Conservation (phyloP, 768 basidiomycete species). For the Auriculariales sp. region DNA sequence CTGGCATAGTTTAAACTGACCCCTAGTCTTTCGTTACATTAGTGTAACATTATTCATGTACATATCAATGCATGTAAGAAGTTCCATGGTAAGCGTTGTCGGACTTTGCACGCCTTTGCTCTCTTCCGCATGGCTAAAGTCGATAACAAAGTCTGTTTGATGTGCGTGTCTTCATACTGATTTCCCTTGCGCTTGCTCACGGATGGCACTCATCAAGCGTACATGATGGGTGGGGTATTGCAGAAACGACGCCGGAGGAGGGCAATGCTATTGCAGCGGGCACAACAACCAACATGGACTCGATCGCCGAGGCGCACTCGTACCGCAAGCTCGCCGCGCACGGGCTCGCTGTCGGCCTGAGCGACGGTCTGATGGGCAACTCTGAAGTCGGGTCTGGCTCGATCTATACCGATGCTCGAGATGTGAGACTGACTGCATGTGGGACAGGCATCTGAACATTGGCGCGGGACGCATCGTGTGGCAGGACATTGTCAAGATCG, state of each 20-base stretch:
- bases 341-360: slow-evolving; percentile 83
- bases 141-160: slow-evolving; percentile 84
- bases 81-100: too few species aligned
- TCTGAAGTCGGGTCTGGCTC: slow-evolving; percentile 92
- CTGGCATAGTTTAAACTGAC: too few species aligned
- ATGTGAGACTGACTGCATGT: background rate
- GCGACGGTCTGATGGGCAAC: slow-evolving; percentile 93
- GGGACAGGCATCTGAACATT: slow-evolving; percentile 80
- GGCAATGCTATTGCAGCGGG: slow-evolving; percentile 84
- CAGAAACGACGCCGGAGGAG: slow-evolving; percentile 29
- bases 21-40: too few species aligned
- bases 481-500: slow-evolving; percentile 96
- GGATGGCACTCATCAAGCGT: slow-evolving; percentile 40
- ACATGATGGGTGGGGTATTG: slow-evolving; percentile 92
- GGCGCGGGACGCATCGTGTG: slow-evolving; percentile 91
- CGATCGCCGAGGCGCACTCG: slow-evolving; percentile 61
- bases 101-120: too few species aligned
- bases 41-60: too few species aligned
- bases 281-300: slow-evolving; percentile 80
- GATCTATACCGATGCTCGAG: background rate
- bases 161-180: slow-evolving; percentile 31
- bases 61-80: too few species aligned
- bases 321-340: slow-evolving; percentile 67
- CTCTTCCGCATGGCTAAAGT: too few species aligned
- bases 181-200: background rate